Evolutionary conservation across 1,284 basidiomycete species (phyloP).

Genomic region (Austroboletus niveus): DNA sequence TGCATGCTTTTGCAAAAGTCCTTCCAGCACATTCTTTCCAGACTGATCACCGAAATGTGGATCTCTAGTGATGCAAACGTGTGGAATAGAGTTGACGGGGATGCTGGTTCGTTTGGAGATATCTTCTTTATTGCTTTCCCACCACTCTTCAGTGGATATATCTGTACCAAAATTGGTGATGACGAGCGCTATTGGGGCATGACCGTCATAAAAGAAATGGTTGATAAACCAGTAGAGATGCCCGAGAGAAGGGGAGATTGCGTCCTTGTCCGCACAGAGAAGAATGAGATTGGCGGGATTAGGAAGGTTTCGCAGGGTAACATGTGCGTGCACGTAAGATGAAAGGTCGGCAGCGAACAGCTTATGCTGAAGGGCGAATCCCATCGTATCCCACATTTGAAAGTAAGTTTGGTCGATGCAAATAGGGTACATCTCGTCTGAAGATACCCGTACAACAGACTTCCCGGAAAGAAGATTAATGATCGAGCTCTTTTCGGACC

Average conservation of each 20-base stretch:
- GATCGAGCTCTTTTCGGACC: background rate
- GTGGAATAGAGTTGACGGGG: slow-evolving; percentile 1
- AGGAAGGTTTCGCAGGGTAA: slow-evolving; percentile 2
- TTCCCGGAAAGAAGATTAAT: slow-evolving; percentile 8
- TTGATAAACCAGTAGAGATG: slow-evolving; percentile 6
- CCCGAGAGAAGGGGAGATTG: background rate
- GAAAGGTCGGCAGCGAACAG: background rate
- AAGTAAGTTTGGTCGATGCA: background rate
- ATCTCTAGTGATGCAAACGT: background rate
- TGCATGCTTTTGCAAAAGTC: background rate
- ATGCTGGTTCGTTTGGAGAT: background rate
- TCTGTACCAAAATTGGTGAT: slow-evolving; percentile 23
- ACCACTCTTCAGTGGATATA: slow-evolving; percentile 3
- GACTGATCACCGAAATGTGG: background rate
- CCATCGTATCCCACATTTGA: background rate
- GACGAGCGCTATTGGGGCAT: slow-evolving; percentile 28
- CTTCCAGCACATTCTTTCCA: background rate
- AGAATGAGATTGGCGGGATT: background rate
- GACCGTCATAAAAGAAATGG: slow-evolving; percentile 6
- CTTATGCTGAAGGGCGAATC: background rate
- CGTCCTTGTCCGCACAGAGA: slow-evolving; percentile 2
- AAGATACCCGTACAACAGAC: background rate
- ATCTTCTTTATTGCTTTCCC: background rate
- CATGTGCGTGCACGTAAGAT: slow-evolving; percentile 10
- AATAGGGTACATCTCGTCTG: background rate